phyloP scores from a whole-genome alignment of 139 green algal species.

The Diplosphaera chodatii region DNA sequence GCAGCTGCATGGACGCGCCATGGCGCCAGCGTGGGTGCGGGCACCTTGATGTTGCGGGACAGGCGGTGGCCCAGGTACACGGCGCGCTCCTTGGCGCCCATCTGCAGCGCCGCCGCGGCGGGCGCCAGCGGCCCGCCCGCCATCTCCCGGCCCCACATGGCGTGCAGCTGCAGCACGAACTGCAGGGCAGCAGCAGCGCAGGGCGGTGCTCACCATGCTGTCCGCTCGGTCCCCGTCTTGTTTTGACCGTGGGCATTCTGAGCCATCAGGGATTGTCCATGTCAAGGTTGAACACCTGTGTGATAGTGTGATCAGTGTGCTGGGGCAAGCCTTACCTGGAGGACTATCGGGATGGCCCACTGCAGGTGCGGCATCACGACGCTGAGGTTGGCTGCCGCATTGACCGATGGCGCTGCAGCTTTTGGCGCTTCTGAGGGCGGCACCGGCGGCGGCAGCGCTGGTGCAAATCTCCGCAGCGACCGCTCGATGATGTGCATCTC shows the following conservation, averaged over 20 bases:
- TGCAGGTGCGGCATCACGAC: not conserved
- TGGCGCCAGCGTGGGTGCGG: too few relatives aligned
- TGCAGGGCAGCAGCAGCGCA: too few relatives aligned
- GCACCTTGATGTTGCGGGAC: not conserved
- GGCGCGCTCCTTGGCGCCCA: not conserved
- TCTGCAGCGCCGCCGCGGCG: not conserved
- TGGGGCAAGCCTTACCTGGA: not conserved
- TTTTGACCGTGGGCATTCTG: too few relatives aligned
- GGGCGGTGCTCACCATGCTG: too few relatives aligned
- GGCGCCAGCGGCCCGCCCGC: not conserved
- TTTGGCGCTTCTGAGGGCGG: not conserved
- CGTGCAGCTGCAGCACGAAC: not conserved
- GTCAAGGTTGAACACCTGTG: too few relatives aligned
- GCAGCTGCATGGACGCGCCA: too few relatives aligned
- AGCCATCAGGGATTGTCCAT: too few relatives aligned
- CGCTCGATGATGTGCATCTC: not conserved
- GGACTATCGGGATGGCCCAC: not conserved
- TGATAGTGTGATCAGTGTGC: too few relatives aligned
- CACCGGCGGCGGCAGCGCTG: not conserved
- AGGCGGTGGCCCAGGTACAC: not conserved
- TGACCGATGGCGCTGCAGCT: too few relatives aligned
- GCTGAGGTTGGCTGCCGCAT: not conserved
- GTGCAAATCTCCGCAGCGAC: not conserved
- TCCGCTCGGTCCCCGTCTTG: too few relatives aligned
- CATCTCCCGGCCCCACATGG: not conserved